Evolutionary conservation across 2,329 filamentous ascomycete genomes (phyloP).

Genomic region (Tolypocladium nubicola): DNA sequence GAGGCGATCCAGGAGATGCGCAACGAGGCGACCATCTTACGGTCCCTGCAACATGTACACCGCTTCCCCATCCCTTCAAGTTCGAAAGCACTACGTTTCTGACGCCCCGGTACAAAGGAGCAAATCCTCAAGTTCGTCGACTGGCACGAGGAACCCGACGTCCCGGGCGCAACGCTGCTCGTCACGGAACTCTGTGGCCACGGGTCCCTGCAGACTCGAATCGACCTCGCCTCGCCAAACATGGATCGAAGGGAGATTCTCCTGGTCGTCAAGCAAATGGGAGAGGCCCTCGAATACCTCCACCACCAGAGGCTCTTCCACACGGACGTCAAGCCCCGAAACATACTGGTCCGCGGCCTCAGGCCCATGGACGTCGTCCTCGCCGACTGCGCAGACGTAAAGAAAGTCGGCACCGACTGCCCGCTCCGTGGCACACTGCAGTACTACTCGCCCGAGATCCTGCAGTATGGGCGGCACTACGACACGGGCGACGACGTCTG

Average conservation of each 20-base stretch:
- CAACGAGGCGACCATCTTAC: constrained; percentile 13
- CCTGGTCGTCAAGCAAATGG: constrained; percentile 11
- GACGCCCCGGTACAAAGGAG: constrained; percentile 6
- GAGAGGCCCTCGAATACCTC: constrained; percentile 15
- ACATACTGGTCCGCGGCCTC: constrained; percentile 17
- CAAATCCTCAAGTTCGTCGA: constrained; percentile 18
- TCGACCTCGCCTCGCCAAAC: constrained; percentile 11
- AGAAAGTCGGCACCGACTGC: constrained; percentile 3
- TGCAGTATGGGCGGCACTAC: constrained; percentile 5
- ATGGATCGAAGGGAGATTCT: constrained; percentile 9
- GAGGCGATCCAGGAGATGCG: constrained; percentile 9
- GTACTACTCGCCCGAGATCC: constrained; percentile 20
- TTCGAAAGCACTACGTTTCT: not conserved
- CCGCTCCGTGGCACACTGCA: constrained; percentile 13
- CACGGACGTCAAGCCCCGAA: constrained; percentile 20
- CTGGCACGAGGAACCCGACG: constrained; percentile 11
- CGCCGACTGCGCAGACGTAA: constrained; percentile 20
- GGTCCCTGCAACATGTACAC: constrained; percentile 15
- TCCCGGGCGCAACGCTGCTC: constrained; percentile 11
- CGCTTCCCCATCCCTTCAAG: too few species aligned
- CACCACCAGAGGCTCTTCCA: constrained; percentile 14
- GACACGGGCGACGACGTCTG: constrained; percentile 21
- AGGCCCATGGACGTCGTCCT: constrained; percentile 17
- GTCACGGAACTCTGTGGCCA: constrained; percentile 19
- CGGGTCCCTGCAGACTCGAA: constrained; percentile 15